phyloP scores from a whole-genome alignment of 2,329 filamentous ascomycete genomes.

The Rutstroemia sp. region DNA sequence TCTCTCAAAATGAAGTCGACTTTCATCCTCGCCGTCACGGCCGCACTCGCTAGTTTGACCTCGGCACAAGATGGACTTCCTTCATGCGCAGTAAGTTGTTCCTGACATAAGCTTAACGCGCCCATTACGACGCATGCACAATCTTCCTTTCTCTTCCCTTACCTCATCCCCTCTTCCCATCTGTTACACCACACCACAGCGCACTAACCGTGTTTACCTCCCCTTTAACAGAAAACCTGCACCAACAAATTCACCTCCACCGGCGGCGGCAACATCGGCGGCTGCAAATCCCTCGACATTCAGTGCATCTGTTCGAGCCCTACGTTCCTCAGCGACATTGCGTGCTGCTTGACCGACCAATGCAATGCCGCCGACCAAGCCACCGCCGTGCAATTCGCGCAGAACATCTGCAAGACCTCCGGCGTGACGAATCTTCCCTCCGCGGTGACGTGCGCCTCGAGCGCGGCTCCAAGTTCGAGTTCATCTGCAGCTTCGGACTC shows the following conservation, averaged over 20 bases:
- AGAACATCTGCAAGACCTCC: conserved; percentile 29
- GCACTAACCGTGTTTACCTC: background rate
- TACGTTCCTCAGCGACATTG: conserved; percentile 39
- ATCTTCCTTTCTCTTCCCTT: background rate
- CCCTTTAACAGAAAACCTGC: conserved; percentile 25
- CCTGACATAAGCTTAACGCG: background rate
- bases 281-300: conserved; percentile 35
- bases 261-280: conserved; percentile 33
- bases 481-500: background rate
- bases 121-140: background rate
- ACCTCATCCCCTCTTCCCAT: background rate
- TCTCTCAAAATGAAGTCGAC: conserved; percentile 11
- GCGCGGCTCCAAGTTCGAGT: background rate
- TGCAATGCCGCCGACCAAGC: conserved; percentile 37
- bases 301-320: conserved; percentile 41
- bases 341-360: conserved; percentile 40
- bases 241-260: conserved; percentile 31
- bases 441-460: conserved; percentile 15
- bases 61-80: conserved; percentile 43
- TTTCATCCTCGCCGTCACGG: conserved; percentile 34
- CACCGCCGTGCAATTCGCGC: conserved; percentile 27
- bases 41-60: conserved; percentile 47
- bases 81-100: conserved; percentile 45
- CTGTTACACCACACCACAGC: background rate
- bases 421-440: conserved; percentile 28